Evolutionary conservation across 495 filamentous ascomycete species (phyloP), one percentile per base, ranked within the genome.

Genomic region (Bathelium albidoporum): DNA sequence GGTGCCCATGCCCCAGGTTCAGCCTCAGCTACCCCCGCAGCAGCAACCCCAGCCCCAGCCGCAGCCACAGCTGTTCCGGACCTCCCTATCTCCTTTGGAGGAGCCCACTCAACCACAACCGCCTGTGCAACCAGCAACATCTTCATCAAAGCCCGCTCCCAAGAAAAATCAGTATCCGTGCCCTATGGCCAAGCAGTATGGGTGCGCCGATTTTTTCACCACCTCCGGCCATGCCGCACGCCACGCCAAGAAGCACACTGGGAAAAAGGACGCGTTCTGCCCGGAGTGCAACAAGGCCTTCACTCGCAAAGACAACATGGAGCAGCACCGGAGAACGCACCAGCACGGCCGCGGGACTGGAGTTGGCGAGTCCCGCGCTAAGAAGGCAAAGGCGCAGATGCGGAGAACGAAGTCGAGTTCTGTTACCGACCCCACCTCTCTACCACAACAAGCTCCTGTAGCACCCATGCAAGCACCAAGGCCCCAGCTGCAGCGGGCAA

Each of bases 251-350:
- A 96, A 96, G 71, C 93, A 97, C 75, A 96, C 92, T 0, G 93
- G 90, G 26, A 91, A 96, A 77, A 97, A 97, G 77, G 90, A 87
- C 53, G 91, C 96, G 22, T 82, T 85, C 58, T 97, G 93, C 76
- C 87, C 89, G 0, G 90, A 87, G 63, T 97, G 93, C 78, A 83
- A 87, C 73, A 96, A 96, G 76, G 90, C 90, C 58, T 97, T 97
- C 71, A 96, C 94, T 4, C 86, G 93, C 52, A 91, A 94, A 70
- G 93, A 97, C 77, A 97, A 97, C 76, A 97, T 97, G 89, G 96
- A 96, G 79, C 93, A 97, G 69, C 93, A 97, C 70, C 86, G 90
- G 60, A 85, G 92, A 58, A 97, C 94, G 0, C 93, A 97, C 73
- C 71, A 77, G 59, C 74, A 65, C 61, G 74, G 74, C 12, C 72